Evolutionary conservation across 2,329 filamentous ascomycete genomes (phyloP).

Genomic region (Scedosporium aurantiacum): DNA sequence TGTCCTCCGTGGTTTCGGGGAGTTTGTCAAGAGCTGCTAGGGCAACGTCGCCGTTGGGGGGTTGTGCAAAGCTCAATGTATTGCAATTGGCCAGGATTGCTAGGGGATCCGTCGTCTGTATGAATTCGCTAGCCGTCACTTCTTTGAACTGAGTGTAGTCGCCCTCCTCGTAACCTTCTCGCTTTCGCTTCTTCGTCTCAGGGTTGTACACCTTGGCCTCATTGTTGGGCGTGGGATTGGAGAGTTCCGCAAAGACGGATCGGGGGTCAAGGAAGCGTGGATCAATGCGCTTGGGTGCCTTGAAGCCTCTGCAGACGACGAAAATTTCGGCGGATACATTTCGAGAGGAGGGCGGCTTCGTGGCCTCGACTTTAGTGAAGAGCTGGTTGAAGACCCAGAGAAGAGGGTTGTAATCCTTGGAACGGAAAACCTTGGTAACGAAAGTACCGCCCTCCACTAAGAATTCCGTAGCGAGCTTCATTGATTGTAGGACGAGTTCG

Average conservation of each 20-base stretch:
- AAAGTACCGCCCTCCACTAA: conserved; percentile 81
- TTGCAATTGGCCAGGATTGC: conserved; percentile 81
- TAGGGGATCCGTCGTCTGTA: conserved; percentile 87
- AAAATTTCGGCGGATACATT: conserved; percentile 98
- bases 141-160: conserved; percentile 92
- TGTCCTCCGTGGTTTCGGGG: conserved; percentile 75
- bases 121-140: conserved; percentile 78
- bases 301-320: conserved; percentile 90
- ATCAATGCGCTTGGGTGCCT: conserved; percentile 87
- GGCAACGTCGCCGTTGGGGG: conserved; percentile 72
- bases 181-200: conserved; percentile 92
- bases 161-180: conserved; percentile 94
- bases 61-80: conserved; percentile 70
- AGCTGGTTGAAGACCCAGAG: conserved; percentile 98
- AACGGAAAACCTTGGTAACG: conserved; percentile 94
- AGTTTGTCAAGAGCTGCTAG: conserved; percentile 77
- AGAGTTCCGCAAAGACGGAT: conserved; percentile 86
- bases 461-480: conserved; percentile 93
- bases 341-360: conserved; percentile 88
- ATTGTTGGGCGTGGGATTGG: conserved; percentile 78
- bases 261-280: conserved; percentile 83
- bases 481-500: conserved; percentile 76
- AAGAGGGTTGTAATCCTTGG: conserved; percentile 91
- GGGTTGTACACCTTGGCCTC: conserved; percentile 98
- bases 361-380: conserved; percentile 90